Conservation (phyloP, 176 grass and related monocot genomes). For the Phoenix roebelenii region DNA sequence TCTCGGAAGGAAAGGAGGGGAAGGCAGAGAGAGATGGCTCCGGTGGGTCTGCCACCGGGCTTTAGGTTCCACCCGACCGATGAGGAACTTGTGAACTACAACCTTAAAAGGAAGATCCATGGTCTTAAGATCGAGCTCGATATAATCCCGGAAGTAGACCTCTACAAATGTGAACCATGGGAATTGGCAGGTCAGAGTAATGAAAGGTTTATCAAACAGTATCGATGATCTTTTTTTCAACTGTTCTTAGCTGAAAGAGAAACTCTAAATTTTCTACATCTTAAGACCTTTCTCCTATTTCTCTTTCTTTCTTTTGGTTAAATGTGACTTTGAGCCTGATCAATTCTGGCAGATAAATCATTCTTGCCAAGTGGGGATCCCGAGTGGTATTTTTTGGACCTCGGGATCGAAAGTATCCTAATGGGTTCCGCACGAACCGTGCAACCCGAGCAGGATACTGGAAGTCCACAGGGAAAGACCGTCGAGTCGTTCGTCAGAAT, state of each 20-base stretch:
- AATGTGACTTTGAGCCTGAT: too few relatives aligned
- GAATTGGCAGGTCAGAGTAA: constrained; percentile 57
- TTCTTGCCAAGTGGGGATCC: constrained; percentile 95
- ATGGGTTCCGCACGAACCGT: constrained; percentile 11
- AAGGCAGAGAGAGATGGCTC: too few relatives aligned
- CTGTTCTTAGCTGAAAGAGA: too few relatives aligned
- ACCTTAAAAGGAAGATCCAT: constrained; percentile 98
- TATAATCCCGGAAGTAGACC: constrained; percentile 95
- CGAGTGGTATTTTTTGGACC: constrained; percentile 98
- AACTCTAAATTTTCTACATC: too few relatives aligned
- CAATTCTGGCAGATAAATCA: constrained; percentile 62
- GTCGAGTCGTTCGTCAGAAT: constrained; percentile 51
- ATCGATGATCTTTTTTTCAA: too few relatives aligned
- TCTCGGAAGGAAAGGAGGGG: constrained; percentile 13
- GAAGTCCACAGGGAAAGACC: constrained; percentile 96
- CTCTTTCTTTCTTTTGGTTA: too few relatives aligned
- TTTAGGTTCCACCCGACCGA: constrained; percentile 98
- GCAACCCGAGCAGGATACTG: constrained; percentile 73
- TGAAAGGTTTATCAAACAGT: background rate
- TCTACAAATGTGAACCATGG: constrained; percentile 99
- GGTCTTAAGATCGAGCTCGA: constrained; percentile 93
- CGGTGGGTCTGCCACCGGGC: constrained; percentile 41
- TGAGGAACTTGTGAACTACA: constrained; percentile 97
- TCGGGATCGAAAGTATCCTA: constrained; percentile 43
- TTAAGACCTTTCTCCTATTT: too few relatives aligned